These are phyloP conservation scores for Ophiosphaerella korrae DNA, from an alignment of 2,329 filamentous ascomycete species.

Conservation along the genomic window DNA sequence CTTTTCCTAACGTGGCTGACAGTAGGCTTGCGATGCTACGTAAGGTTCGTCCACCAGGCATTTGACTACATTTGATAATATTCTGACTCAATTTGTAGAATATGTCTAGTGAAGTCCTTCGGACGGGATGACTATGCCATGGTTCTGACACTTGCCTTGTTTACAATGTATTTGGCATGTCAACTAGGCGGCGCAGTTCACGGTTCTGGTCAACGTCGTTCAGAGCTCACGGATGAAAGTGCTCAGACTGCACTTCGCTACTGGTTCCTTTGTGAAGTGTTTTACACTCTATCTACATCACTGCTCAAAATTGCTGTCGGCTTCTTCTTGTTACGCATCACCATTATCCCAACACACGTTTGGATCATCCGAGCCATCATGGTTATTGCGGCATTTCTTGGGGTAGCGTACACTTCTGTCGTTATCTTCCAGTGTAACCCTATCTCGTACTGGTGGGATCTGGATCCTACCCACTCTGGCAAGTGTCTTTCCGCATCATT, in stretches of 20 bases:
- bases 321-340: conserved; percentile 58
- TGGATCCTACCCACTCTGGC: conserved; percentile 42
- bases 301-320: conserved; percentile 57
- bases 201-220: conserved; percentile 44
- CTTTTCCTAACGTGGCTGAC: conserved; percentile 45
- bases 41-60: conserved; percentile 30
- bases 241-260: conserved; percentile 37
- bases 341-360: conserved; percentile 50
- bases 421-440: conserved; percentile 59
- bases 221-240: conserved; percentile 34
- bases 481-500: conserved; percentile 50
- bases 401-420: conserved; percentile 56
- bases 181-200: conserved; percentile 45
- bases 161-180: conserved; percentile 39
- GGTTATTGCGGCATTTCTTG: conserved; percentile 49
- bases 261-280: conserved; percentile 62
- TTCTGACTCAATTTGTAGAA: conserved; percentile 16
- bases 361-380: conserved; percentile 55
- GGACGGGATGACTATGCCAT: conserved; percentile 50
- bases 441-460: conserved; percentile 56
- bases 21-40: conserved; percentile 46
- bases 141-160: conserved; percentile 45
- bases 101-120: conserved; percentile 44
- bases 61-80: background rate
- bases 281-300: conserved; percentile 56